phyloP scores from a whole-genome alignment of 2,329 filamentous ascomycete species.

The Aureobasidium subglaciale region DNA sequence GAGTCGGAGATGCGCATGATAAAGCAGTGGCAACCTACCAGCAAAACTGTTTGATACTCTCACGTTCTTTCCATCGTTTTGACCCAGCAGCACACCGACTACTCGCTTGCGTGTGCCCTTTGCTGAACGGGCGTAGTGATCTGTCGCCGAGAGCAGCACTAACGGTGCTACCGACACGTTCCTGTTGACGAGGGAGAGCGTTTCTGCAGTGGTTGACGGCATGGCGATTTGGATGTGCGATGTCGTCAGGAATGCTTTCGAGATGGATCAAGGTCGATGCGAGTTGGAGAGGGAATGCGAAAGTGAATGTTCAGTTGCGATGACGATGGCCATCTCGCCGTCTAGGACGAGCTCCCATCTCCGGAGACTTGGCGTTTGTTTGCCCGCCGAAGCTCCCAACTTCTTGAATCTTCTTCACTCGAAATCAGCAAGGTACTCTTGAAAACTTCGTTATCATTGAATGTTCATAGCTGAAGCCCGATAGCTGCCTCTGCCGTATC shows the following conservation, averaged over 20 bases:
- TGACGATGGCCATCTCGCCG: neutral
- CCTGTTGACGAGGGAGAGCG: conserved; percentile 85
- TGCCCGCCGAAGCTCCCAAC: neutral
- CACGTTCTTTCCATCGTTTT: conserved; percentile 94
- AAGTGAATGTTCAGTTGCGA: conserved; percentile 1
- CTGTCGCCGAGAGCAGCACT: conserved; percentile 93
- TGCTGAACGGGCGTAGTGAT: conserved; percentile 92
- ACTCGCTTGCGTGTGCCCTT: conserved; percentile 85
- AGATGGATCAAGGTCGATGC: neutral
- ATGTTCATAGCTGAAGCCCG: neutral
- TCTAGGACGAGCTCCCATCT: neutral
- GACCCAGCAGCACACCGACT: conserved; percentile 86
- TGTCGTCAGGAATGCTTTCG: neutral
- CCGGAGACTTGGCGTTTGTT: conserved; percentile 9
- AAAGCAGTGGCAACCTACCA: conserved; percentile 49
- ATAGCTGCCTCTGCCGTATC: neutral
- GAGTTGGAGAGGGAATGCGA: neutral
- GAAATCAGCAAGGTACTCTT: too few species aligned
- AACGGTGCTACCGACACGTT: conserved; percentile 96
- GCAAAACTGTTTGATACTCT: conserved; percentile 98
- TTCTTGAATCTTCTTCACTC: neutral
- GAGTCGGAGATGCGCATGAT: neutral
- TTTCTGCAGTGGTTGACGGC: conserved; percentile 95
- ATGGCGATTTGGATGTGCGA: conserved; percentile 45
- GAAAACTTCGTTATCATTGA: too few species aligned